A percentile compares a stretch with the other conserved stretches of the same genome.
Evolutionary conservation across 805 yeast species (phyloP).

Genomic region (Teunomyces gatunensis): DNA sequence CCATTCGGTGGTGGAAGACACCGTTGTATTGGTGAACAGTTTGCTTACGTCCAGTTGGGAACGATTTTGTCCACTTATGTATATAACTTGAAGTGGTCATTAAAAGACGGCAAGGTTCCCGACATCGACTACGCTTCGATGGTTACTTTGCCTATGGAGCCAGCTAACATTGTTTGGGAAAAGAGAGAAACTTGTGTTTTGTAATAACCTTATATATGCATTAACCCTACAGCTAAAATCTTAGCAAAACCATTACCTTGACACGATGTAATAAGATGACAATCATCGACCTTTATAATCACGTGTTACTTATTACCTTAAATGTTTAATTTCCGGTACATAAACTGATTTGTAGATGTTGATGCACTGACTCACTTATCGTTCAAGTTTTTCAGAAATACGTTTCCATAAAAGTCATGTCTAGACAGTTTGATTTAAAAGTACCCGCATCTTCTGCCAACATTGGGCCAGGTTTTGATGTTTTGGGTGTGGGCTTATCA

Average conservation of each 20-base stretch:
- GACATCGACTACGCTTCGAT: conserved; percentile 78
- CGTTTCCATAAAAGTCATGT: conserved; percentile 1
- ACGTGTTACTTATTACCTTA: no score
- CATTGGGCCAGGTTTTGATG: conserved; percentile 98
- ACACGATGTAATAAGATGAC: no score
- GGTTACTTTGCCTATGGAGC: conserved; percentile 87
- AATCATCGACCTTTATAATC: no score
- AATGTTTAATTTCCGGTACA: background rate
- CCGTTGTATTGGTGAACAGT: conserved; percentile 98
- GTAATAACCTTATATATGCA: conserved; percentile 1
- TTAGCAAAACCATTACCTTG: no score
- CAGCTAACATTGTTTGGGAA: conserved; percentile 72
- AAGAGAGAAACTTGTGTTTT: conserved; percentile 45
- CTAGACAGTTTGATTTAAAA: conserved; percentile 47
- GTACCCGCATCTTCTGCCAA: conserved; percentile 98
- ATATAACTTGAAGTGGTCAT: conserved; percentile 74
- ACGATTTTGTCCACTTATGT: conserved; percentile 73
- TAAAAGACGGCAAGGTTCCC: conserved; percentile 49
- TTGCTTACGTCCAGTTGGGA: conserved; percentile 92
- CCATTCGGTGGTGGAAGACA: conserved; percentile 99
- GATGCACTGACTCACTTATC: background rate
- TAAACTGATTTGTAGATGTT: background rate
- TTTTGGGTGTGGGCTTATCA: conserved; percentile 85
- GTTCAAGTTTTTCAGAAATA: conserved; percentile 2
- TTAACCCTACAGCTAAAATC: no score